Base-by-base conservation (phyloP, 768 basidiomycete species). In the Lactarius hatsudake region DNA sequence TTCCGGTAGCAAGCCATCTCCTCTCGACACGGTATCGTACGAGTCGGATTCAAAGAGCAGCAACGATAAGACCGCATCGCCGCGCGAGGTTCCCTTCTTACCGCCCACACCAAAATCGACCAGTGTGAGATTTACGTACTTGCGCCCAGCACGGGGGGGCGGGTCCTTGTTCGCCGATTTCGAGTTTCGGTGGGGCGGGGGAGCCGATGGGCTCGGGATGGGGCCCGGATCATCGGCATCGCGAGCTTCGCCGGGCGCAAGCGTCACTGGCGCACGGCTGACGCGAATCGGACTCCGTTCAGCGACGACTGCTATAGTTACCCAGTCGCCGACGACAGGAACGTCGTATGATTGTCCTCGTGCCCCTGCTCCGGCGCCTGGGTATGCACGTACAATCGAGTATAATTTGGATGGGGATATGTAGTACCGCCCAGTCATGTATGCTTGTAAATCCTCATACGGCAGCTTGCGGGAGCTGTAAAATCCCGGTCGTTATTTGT, bases 251-350 rank as follows among this genome's bases (percentile, higher is more conserved):
- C 75, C 77, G 38, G 77, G 83, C 8, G 84, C 75, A 15, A 82
- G 74, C 45, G 74, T 76, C 23, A 89, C 85, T 59, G 89, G 90
- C 36, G 89, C 87, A 65, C 83, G 84, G 57, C 83, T 92, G 71
- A 87, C 84, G 69, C 85, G 87, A 74, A 96, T 80, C 8, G 88
- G 89, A 3, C 94, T 89, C 26, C 94, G 86, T 75, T 96, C 94
- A 2, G 95, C 96, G 17, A 99, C 87, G 5, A 98, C 96, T 2
- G 94, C 96, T 57, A 99, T 93, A 7, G 95, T 96, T 51, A 98
- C 84, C 91, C 94, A 98, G 76, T 98, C 97, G 2, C 92, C 92
- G 7, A 86, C 85, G 1, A 98, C 88, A 12, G 96, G 96, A 1
- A 99, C 85, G 55, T 98, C 95, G 75, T 94, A 96, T 20, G 87